Evolutionary conservation across 2,329 filamentous ascomycete species (phyloP).

Genomic region (Beauveria rudraprayagi): DNA sequence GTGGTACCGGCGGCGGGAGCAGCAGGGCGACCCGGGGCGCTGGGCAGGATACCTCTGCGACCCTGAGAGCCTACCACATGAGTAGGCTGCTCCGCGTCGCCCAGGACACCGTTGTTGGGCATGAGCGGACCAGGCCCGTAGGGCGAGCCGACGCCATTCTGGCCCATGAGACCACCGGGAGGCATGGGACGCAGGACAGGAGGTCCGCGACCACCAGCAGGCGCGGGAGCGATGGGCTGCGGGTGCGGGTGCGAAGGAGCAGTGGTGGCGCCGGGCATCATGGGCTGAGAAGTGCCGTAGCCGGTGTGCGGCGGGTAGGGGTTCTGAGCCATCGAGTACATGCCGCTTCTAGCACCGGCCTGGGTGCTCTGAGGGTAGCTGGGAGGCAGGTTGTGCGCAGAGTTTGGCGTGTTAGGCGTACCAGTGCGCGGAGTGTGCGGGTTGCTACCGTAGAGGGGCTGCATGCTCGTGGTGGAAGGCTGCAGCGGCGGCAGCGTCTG

Average conservation of each 20-base stretch:
- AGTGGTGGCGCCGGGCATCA: conserved; percentile 60
- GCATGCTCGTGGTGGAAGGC: conserved; percentile 35
- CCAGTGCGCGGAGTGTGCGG: conserved; percentile 55
- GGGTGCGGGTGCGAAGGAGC: conserved; percentile 66
- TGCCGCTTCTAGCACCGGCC: conserved; percentile 37
- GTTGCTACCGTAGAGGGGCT: conserved; percentile 46
- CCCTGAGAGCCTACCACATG: conserved; percentile 95
- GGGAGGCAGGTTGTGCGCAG: conserved; percentile 41
- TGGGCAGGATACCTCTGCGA: conserved; percentile 82
- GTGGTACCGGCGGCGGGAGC: conserved; percentile 63
- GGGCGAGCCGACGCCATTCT: conserved; percentile 48
- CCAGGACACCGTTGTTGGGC: conserved; percentile 47
- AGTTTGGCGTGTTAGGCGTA: conserved; percentile 55
- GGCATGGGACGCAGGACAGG: conserved; percentile 64
- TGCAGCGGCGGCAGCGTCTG: conserved; percentile 50
- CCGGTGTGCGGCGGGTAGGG: conserved; percentile 46
- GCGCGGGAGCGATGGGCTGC: conserved; percentile 68
- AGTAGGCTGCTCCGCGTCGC: conserved; percentile 60
- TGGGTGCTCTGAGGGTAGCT: conserved; percentile 46
- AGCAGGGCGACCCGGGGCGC: conserved; percentile 76
- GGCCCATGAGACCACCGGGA: conserved; percentile 54
- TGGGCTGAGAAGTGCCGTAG: conserved; percentile 48
- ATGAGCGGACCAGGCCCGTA: conserved; percentile 53
- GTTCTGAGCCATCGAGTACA: conserved; percentile 49
- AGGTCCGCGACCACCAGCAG: conserved; percentile 47